Conservation (phyloP, 169 alveolate species). For the Fabrea salina region DNA sequence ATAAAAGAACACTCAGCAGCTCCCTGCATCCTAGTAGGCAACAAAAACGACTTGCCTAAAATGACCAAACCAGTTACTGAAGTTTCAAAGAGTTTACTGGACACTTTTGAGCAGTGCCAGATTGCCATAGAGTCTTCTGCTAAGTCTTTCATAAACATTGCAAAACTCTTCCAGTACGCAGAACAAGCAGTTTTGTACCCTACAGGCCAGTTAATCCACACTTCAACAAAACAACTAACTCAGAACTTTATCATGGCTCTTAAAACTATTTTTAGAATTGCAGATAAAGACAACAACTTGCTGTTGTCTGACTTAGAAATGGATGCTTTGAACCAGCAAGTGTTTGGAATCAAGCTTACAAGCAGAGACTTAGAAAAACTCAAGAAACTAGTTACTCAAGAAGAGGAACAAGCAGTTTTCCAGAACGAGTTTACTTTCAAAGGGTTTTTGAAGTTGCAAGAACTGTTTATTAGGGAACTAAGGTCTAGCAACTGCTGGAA, state of each 20-base stretch:
- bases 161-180: conserved; percentile 65
- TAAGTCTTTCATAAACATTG: conserved; percentile 33
- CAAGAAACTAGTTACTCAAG: conserved; percentile 51
- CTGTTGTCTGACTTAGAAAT: conserved; percentile 57
- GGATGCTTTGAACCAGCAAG: conserved; percentile 49
- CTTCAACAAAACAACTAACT: conserved; percentile 41
- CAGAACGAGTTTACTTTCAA: conserved; percentile 50
- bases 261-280: conserved; percentile 65
- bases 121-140: conserved; percentile 75
- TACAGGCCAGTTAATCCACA: conserved; percentile 57
- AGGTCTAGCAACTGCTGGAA: conserved; percentile 64
- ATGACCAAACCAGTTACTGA: neutral
- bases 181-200: conserved; percentile 72
- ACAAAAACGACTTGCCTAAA: conserved; percentile 60
- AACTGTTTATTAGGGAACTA: conserved; percentile 51
- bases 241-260: conserved; percentile 57
- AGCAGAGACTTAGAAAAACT: conserved; percentile 50
- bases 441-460: conserved; percentile 56
- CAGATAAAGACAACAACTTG: conserved; percentile 62
- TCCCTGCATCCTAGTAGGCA: conserved; percentile 73
- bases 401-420: conserved; percentile 25
- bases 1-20: neutral
- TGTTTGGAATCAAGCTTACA: conserved; percentile 49
- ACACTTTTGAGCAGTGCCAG: conserved; percentile 42
- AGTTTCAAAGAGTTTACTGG: neutral